Conservation (phyloP, 2,329 filamentous ascomycete genomes). For the Emergomyces africanus region DNA sequence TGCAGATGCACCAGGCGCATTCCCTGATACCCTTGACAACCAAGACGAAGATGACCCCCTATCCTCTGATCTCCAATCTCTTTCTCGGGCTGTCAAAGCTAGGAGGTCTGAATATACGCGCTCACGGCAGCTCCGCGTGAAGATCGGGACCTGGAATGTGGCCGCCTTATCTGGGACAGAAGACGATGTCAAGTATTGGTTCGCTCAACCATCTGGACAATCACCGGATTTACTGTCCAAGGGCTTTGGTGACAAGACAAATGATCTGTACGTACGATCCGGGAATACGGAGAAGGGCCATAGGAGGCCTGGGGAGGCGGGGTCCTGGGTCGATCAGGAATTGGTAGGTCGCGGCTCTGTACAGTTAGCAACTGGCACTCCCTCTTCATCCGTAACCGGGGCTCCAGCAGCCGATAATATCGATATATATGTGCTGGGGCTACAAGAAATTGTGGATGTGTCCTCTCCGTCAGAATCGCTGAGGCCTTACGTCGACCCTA, state of each 20-base stretch:
- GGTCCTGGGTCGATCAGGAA: slow-evolving; percentile 1
- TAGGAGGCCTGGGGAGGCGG: not conserved
- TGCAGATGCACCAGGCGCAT: slow-evolving; percentile 36
- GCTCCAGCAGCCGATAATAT: slow-evolving; percentile 52
- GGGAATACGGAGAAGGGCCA: not conserved
- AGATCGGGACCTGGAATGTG: slow-evolving; percentile 93
- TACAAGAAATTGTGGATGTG: slow-evolving; percentile 88
- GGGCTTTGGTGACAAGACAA: not conserved
- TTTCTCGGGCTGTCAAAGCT: slow-evolving; percentile 52
- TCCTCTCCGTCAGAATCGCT: slow-evolving; percentile 64
- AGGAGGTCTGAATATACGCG: slow-evolving; percentile 68
- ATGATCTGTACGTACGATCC: not conserved
- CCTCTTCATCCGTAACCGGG: slow-evolving; percentile 19
- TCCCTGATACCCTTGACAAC: slow-evolving; percentile 22
- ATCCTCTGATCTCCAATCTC: slow-evolving; percentile 25
- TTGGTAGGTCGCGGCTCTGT: not conserved
- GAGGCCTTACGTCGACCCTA: slow-evolving; percentile 60
- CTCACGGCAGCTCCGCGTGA: slow-evolving; percentile 63
- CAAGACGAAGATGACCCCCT: slow-evolving; percentile 7
- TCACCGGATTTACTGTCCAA: not conserved
- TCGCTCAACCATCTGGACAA: slow-evolving; percentile 26
- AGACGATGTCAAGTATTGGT: slow-evolving; percentile 80
- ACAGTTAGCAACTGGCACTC: not conserved
- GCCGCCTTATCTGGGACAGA: slow-evolving; percentile 74
- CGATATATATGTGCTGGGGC: slow-evolving; percentile 74